phyloP scores from a whole-genome alignment of 441 rosid species.

The Populus hybrid region DNA sequence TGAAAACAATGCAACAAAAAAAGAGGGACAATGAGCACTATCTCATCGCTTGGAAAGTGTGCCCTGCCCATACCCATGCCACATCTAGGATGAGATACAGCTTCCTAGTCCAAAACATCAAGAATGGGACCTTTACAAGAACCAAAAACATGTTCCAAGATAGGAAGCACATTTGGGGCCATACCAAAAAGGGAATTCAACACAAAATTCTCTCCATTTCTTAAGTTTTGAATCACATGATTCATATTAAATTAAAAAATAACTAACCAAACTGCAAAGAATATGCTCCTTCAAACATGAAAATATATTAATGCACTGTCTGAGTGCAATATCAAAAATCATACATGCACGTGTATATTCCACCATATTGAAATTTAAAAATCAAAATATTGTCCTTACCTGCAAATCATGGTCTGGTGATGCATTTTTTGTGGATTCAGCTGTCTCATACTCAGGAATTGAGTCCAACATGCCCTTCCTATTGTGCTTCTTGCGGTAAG shows the following conservation, averaged over 20 bases:
- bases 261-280: conserved; percentile 1
- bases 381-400: conserved; percentile 37
- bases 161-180: conserved; percentile 33
- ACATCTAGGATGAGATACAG: conserved; percentile 38
- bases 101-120: conserved; percentile 26
- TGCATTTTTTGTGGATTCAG: conserved; percentile 40
- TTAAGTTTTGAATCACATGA: conserved; percentile 4
- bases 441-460: conserved; percentile 70
- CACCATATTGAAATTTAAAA: not conserved
- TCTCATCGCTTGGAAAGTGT: conserved; percentile 27
- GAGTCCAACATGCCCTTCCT: conserved; percentile 59
- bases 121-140: conserved; percentile 14
- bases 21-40: conserved; percentile 9
- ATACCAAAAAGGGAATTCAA: conserved; percentile 3
- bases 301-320: not conserved
- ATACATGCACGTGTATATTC: not conserved
- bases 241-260: not conserved
- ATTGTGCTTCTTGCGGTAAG: conserved; percentile 55
- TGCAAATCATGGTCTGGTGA: conserved; percentile 41
- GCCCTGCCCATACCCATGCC: conserved; percentile 43
- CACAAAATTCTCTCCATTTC: not conserved
- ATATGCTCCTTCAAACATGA: not conserved
- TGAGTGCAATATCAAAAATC: not conserved
- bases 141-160: conserved; percentile 35
- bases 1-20: conserved; percentile 21